Percentiles rank a stretch among this genome's conserved stretches.
Evolutionary conservation across 2,329 filamentous ascomycete species (phyloP).

Genomic region (Trichoderma asperellum): DNA sequence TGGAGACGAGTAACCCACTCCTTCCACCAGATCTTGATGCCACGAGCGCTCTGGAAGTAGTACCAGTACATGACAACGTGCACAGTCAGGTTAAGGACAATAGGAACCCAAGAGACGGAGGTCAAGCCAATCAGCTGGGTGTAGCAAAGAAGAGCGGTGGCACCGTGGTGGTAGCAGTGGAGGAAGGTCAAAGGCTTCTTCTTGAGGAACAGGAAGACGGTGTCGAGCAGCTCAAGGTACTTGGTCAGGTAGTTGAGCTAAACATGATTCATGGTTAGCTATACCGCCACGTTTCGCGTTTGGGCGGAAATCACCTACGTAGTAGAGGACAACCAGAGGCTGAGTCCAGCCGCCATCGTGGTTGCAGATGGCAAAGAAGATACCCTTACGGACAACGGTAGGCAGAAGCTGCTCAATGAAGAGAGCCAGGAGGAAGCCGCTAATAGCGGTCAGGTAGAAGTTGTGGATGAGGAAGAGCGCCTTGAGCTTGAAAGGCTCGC

Average conservation of each 20-base stretch:
- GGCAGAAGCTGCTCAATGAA: slow-evolving; percentile 92
- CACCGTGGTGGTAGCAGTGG: slow-evolving; percentile 98
- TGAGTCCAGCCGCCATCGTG: slow-evolving; percentile 87
- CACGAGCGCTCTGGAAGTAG: slow-evolving; percentile 98
- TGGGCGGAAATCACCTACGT: slow-evolving; percentile 62
- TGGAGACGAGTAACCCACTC: slow-evolving; percentile 98
- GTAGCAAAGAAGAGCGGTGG: slow-evolving; percentile 96
- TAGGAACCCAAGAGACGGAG: slow-evolving; percentile 92
- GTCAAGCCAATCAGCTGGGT: slow-evolving; percentile 93
- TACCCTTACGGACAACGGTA: slow-evolving; percentile 75
- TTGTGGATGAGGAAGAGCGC: slow-evolving; percentile 94
- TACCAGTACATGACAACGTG: slow-evolving; percentile 99
- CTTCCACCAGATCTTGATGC: slow-evolving; percentile 98
- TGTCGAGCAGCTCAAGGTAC: slow-evolving; percentile 94
- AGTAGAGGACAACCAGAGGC: slow-evolving; percentile 91
- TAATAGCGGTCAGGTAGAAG: slow-evolving; percentile 87
- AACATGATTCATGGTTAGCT: slow-evolving; percentile 42
- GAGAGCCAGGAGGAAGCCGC: slow-evolving; percentile 75
- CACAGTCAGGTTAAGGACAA: slow-evolving; percentile 87
- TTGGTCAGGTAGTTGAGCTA: slow-evolving; percentile 98
- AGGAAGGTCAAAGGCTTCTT: slow-evolving; percentile 99
- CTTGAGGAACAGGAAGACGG: slow-evolving; percentile 96
- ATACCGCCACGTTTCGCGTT: background rate
- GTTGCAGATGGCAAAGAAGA: slow-evolving; percentile 89
- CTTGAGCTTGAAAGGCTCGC: slow-evolving; percentile 84